phyloP scores from a whole-genome alignment of 345 rosid species.

The Citropsis articulata region DNA sequence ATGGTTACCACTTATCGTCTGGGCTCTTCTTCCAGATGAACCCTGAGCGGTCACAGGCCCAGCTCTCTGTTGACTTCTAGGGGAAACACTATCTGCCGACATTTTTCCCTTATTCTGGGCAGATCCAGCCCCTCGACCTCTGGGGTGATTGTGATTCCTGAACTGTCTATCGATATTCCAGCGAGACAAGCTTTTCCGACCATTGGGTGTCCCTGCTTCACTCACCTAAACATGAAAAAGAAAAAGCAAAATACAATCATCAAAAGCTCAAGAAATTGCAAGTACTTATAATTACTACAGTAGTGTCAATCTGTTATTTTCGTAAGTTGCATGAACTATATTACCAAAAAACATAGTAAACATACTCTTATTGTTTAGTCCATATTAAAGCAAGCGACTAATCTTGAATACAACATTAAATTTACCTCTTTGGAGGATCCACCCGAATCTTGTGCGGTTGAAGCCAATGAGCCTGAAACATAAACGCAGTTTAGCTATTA shows the following conservation, averaged over 20 bases:
- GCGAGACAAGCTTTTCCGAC: slow-evolving; percentile 31
- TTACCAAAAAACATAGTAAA: neutral
- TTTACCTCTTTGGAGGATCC: slow-evolving; percentile 63
- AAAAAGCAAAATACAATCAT: neutral
- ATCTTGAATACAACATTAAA: neutral
- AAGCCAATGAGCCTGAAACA: slow-evolving; percentile 41
- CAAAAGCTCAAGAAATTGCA: neutral
- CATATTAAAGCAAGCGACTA: neutral
- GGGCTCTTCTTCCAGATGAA: slow-evolving; percentile 65
- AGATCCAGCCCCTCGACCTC: slow-evolving; percentile 32
- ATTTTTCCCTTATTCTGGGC: slow-evolving; percentile 51
- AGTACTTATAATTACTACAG: too few relatives aligned
- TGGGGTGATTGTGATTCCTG: slow-evolving; percentile 21
- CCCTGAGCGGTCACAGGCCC: slow-evolving; percentile 42
- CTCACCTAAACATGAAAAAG: slow-evolving; percentile 50
- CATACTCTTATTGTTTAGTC: too few relatives aligned
- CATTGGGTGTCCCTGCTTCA: slow-evolving; percentile 35
- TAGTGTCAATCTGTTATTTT: neutral
- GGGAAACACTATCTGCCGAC: slow-evolving; percentile 32
- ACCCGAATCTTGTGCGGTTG: slow-evolving; percentile 40
- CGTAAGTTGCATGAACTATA: neutral
- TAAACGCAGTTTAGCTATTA: neutral
- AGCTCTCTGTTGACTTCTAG: slow-evolving; percentile 33
- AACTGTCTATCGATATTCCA: slow-evolving; percentile 21
- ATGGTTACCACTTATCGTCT: slow-evolving; percentile 74